Conservation (phyloP, 1,284 basidiomycete species). For the Cystobasidium sp. region DNA sequence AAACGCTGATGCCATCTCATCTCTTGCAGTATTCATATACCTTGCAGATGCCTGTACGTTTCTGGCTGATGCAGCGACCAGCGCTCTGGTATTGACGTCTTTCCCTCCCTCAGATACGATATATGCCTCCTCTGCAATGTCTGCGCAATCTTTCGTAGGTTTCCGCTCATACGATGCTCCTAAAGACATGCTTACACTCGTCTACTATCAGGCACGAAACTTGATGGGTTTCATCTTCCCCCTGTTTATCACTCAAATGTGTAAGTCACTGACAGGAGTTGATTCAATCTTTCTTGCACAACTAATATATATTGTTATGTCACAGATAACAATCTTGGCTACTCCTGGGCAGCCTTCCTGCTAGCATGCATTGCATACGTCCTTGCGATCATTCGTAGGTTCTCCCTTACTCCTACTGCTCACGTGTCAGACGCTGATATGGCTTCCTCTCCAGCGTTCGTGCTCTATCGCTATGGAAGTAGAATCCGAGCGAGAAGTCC, state of each 20-base stretch:
- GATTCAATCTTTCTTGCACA: neutral
- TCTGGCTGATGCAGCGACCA: too few species aligned
- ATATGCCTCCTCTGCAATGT: slow-evolving; percentile 75
- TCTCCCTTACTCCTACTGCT: too few species aligned
- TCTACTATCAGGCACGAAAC: slow-evolving; percentile 27
- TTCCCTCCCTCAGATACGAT: slow-evolving; percentile 54
- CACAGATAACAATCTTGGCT: slow-evolving; percentile 37
- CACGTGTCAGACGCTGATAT: too few species aligned
- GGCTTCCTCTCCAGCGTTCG: slow-evolving; percentile 15
- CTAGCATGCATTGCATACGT: slow-evolving; percentile 33
- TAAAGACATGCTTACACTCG: neutral
- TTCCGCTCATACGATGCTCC: neutral
- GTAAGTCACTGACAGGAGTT: slow-evolving; percentile 5
- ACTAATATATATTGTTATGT: neutral
- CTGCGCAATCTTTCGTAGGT: slow-evolving; percentile 63
- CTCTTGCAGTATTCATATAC: slow-evolving; percentile 68
- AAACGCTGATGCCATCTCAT: neutral
- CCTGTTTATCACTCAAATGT: slow-evolving; percentile 42
- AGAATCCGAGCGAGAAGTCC: slow-evolving; percentile 33
- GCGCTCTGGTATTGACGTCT: too few species aligned
- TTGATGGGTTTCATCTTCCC: slow-evolving; percentile 43
- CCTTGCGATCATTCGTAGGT: slow-evolving; percentile 34
- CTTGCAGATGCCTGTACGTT: slow-evolving; percentile 63
- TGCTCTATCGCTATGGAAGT: slow-evolving; percentile 38
- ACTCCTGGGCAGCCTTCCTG: slow-evolving; percentile 42